Conservation (phyloP, 2,329 filamentous ascomycete genomes). For the Pseudogymnoascus sp. region DNA sequence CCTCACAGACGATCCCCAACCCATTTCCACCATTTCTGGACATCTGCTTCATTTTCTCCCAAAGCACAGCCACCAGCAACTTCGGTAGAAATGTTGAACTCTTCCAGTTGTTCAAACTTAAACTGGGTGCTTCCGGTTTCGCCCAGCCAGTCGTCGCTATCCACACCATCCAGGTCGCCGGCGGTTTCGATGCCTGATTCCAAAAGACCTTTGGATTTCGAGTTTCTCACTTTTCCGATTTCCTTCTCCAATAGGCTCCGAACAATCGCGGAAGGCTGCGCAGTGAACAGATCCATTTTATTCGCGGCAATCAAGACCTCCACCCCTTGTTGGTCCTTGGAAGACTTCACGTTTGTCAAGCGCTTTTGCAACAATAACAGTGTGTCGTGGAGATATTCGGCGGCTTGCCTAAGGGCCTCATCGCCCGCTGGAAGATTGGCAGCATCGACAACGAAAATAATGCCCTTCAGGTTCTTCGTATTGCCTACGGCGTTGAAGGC, state of each 20-base stretch:
- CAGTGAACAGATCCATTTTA: conserved; percentile 93
- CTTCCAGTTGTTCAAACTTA: conserved; percentile 71
- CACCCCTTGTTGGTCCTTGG: conserved; percentile 52
- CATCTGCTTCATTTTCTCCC: conserved; percentile 56
- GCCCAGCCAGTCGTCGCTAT: conserved; percentile 78
- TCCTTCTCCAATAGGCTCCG: conserved; percentile 70
- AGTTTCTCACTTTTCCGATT: conserved; percentile 67
- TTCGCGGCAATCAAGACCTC: conserved; percentile 84
- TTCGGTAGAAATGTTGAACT: conserved; percentile 71
- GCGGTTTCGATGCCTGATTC: conserved; percentile 70
- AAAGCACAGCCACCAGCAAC: conserved; percentile 67
- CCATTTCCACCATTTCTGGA: conserved; percentile 87
- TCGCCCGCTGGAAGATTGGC: conserved; percentile 52
- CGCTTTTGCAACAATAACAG: conserved; percentile 76
- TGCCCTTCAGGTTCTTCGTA: conserved; percentile 52
- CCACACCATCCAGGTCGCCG: conserved; percentile 50
- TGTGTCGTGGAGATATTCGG: conserved; percentile 80
- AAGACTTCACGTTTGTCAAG: conserved; percentile 47
- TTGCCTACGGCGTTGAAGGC: conserved; percentile 47
- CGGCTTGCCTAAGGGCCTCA: conserved; percentile 61
- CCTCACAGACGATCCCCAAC: conserved; percentile 66
- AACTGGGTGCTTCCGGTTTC: conserved; percentile 73
- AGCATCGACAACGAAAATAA: conserved; percentile 87
- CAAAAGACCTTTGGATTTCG: conserved; percentile 71
- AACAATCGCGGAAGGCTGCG: conserved; percentile 71